Conservation (phyloP, 2,329 filamentous ascomycete species). For the Calonectria pseudoturangicola region DNA sequence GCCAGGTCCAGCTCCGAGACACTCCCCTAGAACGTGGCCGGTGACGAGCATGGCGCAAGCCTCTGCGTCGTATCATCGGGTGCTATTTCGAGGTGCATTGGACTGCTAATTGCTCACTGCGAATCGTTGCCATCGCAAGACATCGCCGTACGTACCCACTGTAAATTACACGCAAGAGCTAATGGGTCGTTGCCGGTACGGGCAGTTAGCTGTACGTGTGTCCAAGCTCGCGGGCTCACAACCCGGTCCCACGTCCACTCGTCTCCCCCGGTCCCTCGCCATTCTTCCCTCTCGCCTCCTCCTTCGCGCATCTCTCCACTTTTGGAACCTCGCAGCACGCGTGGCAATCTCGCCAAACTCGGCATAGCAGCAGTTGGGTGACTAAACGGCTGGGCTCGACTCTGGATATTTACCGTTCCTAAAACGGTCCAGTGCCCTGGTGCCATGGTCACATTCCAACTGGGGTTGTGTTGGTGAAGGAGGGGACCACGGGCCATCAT, state of each 20-base stretch:
- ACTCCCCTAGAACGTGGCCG: conserved; percentile 3
- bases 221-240: conserved; percentile 21
- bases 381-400: conserved; percentile 28
- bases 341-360: conserved; percentile 38
- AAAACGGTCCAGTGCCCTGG: conserved; percentile 18
- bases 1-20: conserved; percentile 7
- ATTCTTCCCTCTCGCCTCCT: conserved; percentile 2
- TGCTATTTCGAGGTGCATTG: conserved; percentile 19
- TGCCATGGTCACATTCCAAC: conserved; percentile 14
- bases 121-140: conserved; percentile 9
- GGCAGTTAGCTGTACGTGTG: neutral
- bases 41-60: conserved; percentile 19
- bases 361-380: conserved; percentile 32
- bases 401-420: conserved; percentile 19
- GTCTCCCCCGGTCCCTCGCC: neutral
- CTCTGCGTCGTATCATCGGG: conserved; percentile 1
- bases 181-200: neutral
- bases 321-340: conserved; percentile 25
- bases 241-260: neutral
- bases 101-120: conserved; percentile 22
- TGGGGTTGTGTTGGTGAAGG: conserved; percentile 6
- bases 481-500: conserved; percentile 25
- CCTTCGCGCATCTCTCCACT: conserved; percentile 18
- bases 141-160: neutral
- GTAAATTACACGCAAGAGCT: conserved; percentile 4